Conservation (phyloP, 345 rosid species). For the Linum usitatissimum region DNA sequence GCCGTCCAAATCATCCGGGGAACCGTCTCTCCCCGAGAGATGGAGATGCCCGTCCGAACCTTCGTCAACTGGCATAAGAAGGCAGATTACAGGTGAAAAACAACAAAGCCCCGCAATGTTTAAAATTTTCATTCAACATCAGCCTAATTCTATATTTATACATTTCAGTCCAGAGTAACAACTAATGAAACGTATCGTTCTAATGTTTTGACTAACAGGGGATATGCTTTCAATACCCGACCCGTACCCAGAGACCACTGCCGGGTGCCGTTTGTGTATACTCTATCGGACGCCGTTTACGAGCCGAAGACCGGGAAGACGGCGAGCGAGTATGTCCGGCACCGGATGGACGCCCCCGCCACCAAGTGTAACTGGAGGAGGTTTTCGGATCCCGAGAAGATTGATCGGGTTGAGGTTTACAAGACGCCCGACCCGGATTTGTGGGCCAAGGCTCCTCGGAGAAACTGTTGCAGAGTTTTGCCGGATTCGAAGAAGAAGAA, state of each 20-base stretch:
- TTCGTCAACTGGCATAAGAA: constrained; percentile 48
- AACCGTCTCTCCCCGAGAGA: constrained; percentile 34
- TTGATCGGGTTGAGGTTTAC: constrained; percentile 27
- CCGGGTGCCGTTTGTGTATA: constrained; percentile 42
- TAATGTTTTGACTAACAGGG: background rate
- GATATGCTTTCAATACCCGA: constrained; percentile 51
- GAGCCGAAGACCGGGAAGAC: constrained; percentile 21
- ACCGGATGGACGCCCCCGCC: constrained; percentile 12
- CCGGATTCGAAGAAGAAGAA: background rate
- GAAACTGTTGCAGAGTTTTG: constrained; percentile 2
- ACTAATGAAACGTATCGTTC: no score
- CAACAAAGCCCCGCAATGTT: no score
- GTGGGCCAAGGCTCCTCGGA: constrained; percentile 32
- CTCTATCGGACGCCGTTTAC: constrained; percentile 28
- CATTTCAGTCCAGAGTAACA: no score
- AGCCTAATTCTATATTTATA: no score
- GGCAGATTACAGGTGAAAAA: constrained; percentile 9
- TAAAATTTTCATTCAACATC: no score
- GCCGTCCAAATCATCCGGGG: constrained; percentile 49
- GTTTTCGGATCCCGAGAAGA: constrained; percentile 22
- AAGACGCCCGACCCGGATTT: constrained; percentile 34
- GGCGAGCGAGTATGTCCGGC: constrained; percentile 30
- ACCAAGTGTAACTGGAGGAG: constrained; percentile 40
- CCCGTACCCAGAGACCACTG: constrained; percentile 27
- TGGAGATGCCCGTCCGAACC: constrained; percentile 45